A percentile compares a stretch with the other conserved stretches of the same genome.
These are phyloP conservation scores for Ceratocystis eucalypticola DNA, from an alignment of 2,329 filamentous ascomycete species.

Conservation along the genomic window DNA sequence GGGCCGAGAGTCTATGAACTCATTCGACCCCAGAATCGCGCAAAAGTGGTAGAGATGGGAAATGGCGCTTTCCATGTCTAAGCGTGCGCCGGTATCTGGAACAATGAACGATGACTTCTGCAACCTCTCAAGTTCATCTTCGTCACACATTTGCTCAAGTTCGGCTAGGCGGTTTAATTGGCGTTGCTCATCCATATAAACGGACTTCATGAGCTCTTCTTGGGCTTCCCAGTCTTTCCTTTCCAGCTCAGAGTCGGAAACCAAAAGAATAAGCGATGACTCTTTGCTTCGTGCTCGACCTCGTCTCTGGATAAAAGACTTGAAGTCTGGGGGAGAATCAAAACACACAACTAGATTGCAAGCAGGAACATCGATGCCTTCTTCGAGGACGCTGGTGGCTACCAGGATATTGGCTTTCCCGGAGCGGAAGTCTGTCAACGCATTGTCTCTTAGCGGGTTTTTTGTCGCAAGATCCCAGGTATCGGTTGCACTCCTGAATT, in stretches of 20 bases:
- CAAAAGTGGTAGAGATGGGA: constrained; percentile 78
- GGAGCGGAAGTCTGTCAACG: constrained; percentile 36
- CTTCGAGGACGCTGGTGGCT: constrained; percentile 51
- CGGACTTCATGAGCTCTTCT: constrained; percentile 58
- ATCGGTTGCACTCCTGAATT: constrained; percentile 27
- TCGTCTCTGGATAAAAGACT: constrained; percentile 45
- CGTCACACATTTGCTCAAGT: constrained; percentile 32
- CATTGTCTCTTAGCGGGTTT: constrained; percentile 26
- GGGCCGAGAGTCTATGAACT: constrained; percentile 52
- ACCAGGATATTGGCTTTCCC: constrained; percentile 45
- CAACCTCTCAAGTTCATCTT: constrained; percentile 19
- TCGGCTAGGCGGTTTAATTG: constrained; percentile 32
- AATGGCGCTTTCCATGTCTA: constrained; percentile 61
- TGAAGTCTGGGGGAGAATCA: constrained; percentile 36
- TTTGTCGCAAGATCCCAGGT: constrained; percentile 28
- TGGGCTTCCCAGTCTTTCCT: constrained; percentile 41
- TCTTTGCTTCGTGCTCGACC: constrained; percentile 38
- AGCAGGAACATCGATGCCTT: constrained; percentile 53
- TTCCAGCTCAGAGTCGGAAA: constrained; percentile 19
- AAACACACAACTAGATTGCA: constrained; percentile 51
- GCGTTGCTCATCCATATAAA: constrained; percentile 53
- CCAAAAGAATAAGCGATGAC: constrained; percentile 38
- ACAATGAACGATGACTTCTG: constrained; percentile 28
- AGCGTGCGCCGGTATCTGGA: constrained; percentile 40
- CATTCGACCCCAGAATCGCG: constrained; percentile 39